Evolutionary conservation across 1,139 yeast species (phyloP), one percentile per base, ranked within the genome.

Genomic region (Diutina scorzettiae): DNA sequence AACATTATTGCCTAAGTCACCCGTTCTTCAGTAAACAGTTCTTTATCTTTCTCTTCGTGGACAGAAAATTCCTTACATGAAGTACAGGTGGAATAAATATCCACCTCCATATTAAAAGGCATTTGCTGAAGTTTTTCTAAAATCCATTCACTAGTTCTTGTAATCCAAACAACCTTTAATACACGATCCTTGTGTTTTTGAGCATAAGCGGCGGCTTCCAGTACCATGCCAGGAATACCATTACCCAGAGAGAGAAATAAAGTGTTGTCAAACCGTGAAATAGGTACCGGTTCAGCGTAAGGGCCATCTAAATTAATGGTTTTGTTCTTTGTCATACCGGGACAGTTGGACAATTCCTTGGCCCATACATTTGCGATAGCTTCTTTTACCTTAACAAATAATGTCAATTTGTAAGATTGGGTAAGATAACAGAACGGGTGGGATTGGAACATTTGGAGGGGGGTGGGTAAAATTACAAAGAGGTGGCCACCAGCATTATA

Each of bases 361-460:
- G 27, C 19, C 12, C 23, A 14, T 18, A 23, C 28, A 4, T 12
- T 6, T 12, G 39, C 23, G 16, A 34, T 12, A 2, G 28, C 39
- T 12, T 23, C 28, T 7, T 34, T 34, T 5, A 34, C 39, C 24
- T 34, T 34, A 2, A 19, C 28, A 16, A n/a, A 34, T 16, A 34
- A 14, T 5, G 6, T 34, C 8, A 34, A n/a, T 7, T 34, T 28
- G 14, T 34, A 18, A 4, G 12, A 8, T 7, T 34, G 28, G 19
- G 14, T 20, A 21, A 34, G 28, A n/a, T 34, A 34, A 16, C 39
- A 34, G 23, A 34, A 34, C 16, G 39, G 39, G 16, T 34, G 27
- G 4, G 28, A 23, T 8, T 34, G 39, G 4, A 21, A 16, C 14
- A 34, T n/a, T 5, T 14, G 11, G 12, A 23, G 14, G 9, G 27